A percentile compares a stretch with the other conserved stretches of the same genome.
Evolutionary conservation across 148 eudicot genomes (phyloP).

Genomic region (Nepenthes gracilis): DNA sequence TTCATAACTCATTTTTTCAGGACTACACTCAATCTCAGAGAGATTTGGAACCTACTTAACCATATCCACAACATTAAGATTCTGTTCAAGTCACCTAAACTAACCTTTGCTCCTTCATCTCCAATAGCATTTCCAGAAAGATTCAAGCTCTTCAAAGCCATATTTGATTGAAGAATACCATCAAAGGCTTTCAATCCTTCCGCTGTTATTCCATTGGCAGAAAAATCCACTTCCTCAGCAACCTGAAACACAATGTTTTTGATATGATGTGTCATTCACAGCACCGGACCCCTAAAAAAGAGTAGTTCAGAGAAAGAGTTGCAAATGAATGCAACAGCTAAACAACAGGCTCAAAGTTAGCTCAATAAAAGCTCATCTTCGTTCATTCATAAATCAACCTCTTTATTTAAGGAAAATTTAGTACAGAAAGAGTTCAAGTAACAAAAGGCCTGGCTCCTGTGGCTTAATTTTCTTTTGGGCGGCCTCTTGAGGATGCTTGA

Average conservation of each 20-base stretch:
- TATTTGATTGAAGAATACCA: slow-evolving; percentile 75
- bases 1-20: too few relatives aligned
- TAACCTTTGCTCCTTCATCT: slow-evolving; percentile 92
- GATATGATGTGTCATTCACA: neutral
- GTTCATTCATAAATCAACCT: too few relatives aligned
- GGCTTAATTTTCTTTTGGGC: too few relatives aligned
- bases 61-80: neutral
- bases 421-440: too few relatives aligned
- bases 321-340: too few relatives aligned
- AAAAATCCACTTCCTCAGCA: slow-evolving; percentile 84
- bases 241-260: slow-evolving; percentile 30
- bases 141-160: slow-evolving; percentile 64
- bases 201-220: slow-evolving; percentile 83
- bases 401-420: too few relatives aligned
- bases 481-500: too few relatives aligned
- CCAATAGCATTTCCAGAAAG: slow-evolving; percentile 86
- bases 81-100: slow-evolving; percentile 2
- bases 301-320: neutral
- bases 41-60: too few relatives aligned
- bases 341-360: too few relatives aligned
- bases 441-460: too few relatives aligned
- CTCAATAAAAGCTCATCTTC: too few relatives aligned
- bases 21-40: too few relatives aligned
- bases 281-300: neutral
- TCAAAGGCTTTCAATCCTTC: slow-evolving; percentile 89